Conservation (phyloP, 2,329 filamentous ascomycete species). For the Aureobasidium uvarum region DNA sequence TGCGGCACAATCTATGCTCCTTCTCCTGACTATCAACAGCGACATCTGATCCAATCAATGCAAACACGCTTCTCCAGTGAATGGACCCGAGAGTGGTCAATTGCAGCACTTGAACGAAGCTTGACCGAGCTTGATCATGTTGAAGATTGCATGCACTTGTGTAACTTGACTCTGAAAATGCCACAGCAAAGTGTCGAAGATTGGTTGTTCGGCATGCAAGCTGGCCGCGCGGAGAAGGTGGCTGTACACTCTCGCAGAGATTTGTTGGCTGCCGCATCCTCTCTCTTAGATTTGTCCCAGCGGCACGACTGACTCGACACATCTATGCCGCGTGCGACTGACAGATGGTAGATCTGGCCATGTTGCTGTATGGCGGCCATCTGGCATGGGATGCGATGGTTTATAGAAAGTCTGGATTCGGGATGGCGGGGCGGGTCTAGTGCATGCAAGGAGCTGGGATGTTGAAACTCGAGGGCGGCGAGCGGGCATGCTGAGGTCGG, state of each 20-base stretch:
- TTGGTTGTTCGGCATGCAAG: slow-evolving; percentile 12
- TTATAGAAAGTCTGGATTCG: slow-evolving; percentile 14
- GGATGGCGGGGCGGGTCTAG: slow-evolving; percentile 17
- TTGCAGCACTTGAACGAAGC: slow-evolving; percentile 13
- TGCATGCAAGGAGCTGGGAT: slow-evolving; percentile 16
- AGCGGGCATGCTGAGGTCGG: slow-evolving; percentile 4
- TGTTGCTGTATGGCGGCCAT: not conserved
- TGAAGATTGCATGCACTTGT: not conserved
- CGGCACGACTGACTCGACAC: not conserved
- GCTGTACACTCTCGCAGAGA: not conserved
- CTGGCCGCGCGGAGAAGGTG: slow-evolving; percentile 4
- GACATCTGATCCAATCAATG: slow-evolving; percentile 13
- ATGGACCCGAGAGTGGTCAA: not conserved
- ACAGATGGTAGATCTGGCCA: not conserved
- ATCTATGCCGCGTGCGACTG: not conserved
- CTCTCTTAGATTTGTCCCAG: not conserved
- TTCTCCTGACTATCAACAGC: slow-evolving; percentile 13
- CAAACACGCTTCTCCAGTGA: not conserved
- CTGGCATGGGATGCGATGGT: not conserved
- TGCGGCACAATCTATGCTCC: slow-evolving; percentile 17
- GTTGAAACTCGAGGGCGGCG: slow-evolving; percentile 7
- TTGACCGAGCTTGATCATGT: slow-evolving; percentile 14
- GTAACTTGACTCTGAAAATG: slow-evolving; percentile 4
- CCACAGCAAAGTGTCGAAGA: slow-evolving; percentile 5
- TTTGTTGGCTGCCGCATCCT: not conserved